A percentile compares a stretch with the other conserved stretches of the same genome.
phyloP scores from a whole-genome alignment of 805 yeast genomes.

The Isabelozyma rhagii region DNA sequence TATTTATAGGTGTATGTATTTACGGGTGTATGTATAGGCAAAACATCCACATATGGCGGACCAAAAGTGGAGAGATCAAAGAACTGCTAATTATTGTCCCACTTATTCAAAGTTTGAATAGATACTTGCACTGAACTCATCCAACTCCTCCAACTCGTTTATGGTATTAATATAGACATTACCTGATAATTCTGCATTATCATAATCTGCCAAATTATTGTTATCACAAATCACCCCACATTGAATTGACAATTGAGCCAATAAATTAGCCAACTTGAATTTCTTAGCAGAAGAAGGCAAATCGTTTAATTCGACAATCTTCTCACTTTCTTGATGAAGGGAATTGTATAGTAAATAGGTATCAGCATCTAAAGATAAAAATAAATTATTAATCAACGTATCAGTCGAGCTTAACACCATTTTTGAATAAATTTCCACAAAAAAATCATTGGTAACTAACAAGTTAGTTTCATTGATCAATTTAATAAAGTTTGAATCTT shows the following conservation, averaged over 20 bases:
- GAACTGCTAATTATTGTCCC: too few species aligned
- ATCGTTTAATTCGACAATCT: constrained; percentile 13
- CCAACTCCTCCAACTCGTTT: constrained; percentile 56
- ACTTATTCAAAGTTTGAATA: constrained; percentile 70
- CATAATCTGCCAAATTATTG: constrained; percentile 25
- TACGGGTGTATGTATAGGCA: not conserved
- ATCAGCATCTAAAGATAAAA: constrained; percentile 8
- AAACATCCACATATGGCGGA: constrained; percentile 6
- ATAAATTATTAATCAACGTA: constrained; percentile 34
- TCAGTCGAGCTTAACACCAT: constrained; percentile 31
- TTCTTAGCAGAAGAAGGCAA: constrained; percentile 6
- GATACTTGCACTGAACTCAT: constrained; percentile 85
- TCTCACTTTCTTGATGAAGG: constrained; percentile 10
- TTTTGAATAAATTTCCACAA: constrained; percentile 25
- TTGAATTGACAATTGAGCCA: constrained; percentile 69
- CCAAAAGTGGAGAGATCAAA: constrained; percentile 1
- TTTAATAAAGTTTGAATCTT: constrained; percentile 34
- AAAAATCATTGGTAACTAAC: constrained; percentile 33
- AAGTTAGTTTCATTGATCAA: constrained; percentile 46
- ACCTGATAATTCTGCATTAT: constrained; percentile 23
- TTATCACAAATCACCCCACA: constrained; percentile 50
- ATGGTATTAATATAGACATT: constrained; percentile 35
- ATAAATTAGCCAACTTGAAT: constrained; percentile 61
- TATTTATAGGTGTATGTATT: not conserved
- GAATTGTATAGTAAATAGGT: not conserved